These are phyloP conservation scores for Botryosphaeria dothidea DNA, from an alignment of 2,329 filamentous ascomycete genomes.

Conservation along the genomic window DNA sequence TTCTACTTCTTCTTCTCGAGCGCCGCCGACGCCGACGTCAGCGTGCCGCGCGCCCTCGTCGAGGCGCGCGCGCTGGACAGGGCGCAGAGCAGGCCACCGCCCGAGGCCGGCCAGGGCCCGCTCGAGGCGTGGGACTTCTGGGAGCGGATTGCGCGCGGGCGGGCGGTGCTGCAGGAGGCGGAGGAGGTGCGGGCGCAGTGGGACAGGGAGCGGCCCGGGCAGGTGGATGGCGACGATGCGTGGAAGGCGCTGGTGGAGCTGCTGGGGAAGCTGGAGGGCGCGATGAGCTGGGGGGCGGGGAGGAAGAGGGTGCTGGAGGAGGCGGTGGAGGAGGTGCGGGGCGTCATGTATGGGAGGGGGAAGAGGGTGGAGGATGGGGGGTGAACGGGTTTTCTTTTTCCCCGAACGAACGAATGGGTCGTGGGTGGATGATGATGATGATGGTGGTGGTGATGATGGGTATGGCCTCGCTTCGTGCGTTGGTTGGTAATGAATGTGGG, in stretches of 20 bases:
- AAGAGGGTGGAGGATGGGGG: background rate
- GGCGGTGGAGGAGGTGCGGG: slow-evolving; percentile 21
- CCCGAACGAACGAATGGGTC: no score
- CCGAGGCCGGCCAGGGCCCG: background rate
- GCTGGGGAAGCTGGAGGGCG: slow-evolving; percentile 20
- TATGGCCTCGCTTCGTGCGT: no score
- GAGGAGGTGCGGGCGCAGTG: slow-evolving; percentile 18
- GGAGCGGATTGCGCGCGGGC: background rate
- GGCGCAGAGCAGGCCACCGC: background rate
- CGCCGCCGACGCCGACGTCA: background rate
- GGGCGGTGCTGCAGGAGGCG: background rate
- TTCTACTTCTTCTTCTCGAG: background rate
- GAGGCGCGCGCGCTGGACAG: background rate
- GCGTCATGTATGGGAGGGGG: slow-evolving; percentile 2
- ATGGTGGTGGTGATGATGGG: no score
- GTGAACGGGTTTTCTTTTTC: no score
- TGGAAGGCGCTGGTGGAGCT: background rate
- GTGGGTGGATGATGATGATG: no score
- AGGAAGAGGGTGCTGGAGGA: slow-evolving; percentile 27
- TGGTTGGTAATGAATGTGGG: no score
- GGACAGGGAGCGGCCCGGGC: slow-evolving; percentile 11
- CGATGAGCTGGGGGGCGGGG: slow-evolving; percentile 23
- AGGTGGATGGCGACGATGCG: background rate
- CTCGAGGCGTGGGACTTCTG: background rate
- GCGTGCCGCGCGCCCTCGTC: background rate